Evolutionary conservation across 2,329 filamentous ascomycete genomes (phyloP), one percentile per base, ranked within the genome.

Genomic region (Botrytis tulipae): DNA sequence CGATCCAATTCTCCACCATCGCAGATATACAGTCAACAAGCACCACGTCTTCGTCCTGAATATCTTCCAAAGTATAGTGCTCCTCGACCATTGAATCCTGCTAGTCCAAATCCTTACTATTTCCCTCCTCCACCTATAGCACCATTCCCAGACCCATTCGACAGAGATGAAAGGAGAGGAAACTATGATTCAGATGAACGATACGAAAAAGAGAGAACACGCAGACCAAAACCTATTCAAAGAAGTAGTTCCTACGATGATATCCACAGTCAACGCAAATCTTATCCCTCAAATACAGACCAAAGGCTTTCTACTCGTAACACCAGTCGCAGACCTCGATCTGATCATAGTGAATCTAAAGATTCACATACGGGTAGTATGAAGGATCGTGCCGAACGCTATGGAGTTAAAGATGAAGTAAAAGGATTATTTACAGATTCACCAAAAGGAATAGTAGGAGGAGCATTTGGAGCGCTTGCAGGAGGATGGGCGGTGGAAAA

Each of bases 401-500:
- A 68, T 18, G 62, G 62, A 29, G 3, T 68, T 18, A 79, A 79
- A 51, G 76, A 78, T 10, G 78, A 79, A 48, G 42, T 77, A 12
- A 72, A 76, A 37, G 74, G 67, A 3, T 20, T 74, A 8, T 78
- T 80, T 48, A 78, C 77, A 5, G 73, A 74, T 25, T 76, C 72
- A 29, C 76, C 75, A 2, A 72, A 42, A 9, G 79, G 78, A 1
- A 32, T 79, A 0, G 70, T 74, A 1, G 78, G 75, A 1, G 74
- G 74, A 29, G 78, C 77, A 12, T 72, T 77, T 1, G 79, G 78
- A 8, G 79, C 78, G 4, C 59, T 78, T 25, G 71, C 78, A 3
- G 79, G 76, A 2, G 79, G 78, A 22, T 79, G 78, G 79, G 78
- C 76, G 5, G 73, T 76, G 10, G 75, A 76, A 4, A 78, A 79